Percentiles rank a stretch among this genome's conserved stretches.
phyloP scores from a whole-genome alignment of 441 rosid genomes.

The Geranium incanum region DNA sequence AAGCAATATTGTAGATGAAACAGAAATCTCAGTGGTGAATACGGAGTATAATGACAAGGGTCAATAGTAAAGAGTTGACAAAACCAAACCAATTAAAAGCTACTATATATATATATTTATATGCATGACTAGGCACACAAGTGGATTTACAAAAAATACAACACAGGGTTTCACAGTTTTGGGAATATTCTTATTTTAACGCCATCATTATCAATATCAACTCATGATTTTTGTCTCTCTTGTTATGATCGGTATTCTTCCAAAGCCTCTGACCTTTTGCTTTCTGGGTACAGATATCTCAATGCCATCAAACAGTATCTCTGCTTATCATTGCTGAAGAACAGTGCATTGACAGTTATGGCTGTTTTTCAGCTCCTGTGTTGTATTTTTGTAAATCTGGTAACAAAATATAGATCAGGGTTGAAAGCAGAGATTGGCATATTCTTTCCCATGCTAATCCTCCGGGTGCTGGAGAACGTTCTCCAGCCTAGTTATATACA shows the following conservation, averaged over 20 bases:
- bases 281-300: constrained; percentile 62
- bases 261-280: constrained; percentile 6
- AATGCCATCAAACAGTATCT: constrained; percentile 79
- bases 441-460: constrained; percentile 94
- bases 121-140: not conserved
- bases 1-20: not conserved
- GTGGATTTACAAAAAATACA: not conserved
- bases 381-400: constrained; percentile 67
- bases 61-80: not conserved
- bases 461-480: constrained; percentile 94
- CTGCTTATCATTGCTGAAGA: constrained; percentile 84
- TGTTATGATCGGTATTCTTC: not conserved
- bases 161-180: not conserved
- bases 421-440: constrained; percentile 90
- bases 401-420: constrained; percentile 71
- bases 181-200: constrained; percentile 2
- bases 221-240: not conserved
- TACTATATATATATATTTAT: not conserved
- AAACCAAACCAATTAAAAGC: not conserved
- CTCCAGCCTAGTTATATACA: constrained; percentile 97
- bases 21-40: not conserved
- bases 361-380: constrained; percentile 95
- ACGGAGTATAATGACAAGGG: not conserved
- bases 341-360: constrained; percentile 93
- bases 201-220: not conserved